Percentiles rank a stretch among this genome's conserved stretches.
These are phyloP conservation scores for Wickerhamomyces sp. DNA, from an alignment of 1,139 yeast genomes.

Conservation along the genomic window DNA sequence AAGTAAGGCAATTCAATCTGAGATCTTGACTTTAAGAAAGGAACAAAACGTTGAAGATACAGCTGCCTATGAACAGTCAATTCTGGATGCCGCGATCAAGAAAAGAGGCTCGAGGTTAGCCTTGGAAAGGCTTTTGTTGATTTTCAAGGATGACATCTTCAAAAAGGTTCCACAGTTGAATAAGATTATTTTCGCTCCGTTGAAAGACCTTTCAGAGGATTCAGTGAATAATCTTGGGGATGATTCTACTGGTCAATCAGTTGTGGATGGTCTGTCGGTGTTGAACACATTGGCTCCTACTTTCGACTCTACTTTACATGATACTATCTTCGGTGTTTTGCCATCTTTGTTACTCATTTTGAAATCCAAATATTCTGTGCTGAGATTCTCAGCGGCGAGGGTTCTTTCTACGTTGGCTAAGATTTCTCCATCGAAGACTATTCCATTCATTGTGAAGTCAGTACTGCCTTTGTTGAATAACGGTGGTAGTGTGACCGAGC, in stretches of 20 bases:
- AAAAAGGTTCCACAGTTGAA: conserved; percentile 62
- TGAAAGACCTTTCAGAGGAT: conserved; percentile 32
- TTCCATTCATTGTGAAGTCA: conserved; percentile 73
- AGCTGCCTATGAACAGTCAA: conserved; percentile 60
- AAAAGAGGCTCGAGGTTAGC: conserved; percentile 80
- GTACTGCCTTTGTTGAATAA: conserved; percentile 78
- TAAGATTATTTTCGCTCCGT: conserved; percentile 63
- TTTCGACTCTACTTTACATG: conserved; percentile 45
- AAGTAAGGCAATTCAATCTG: conserved; percentile 50
- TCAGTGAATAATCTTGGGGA: conserved; percentile 32
- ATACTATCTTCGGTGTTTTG: conserved; percentile 41
- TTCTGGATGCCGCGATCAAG: conserved; percentile 71
- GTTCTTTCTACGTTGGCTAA: conserved; percentile 80
- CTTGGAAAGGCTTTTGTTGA: conserved; percentile 47
- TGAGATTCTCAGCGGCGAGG: conserved; percentile 87
- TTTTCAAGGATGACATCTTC: conserved; percentile 54
- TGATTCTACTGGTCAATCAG: conserved; percentile 61
- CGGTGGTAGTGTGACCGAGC: conserved; percentile 66
- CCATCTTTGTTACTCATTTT: conserved; percentile 58
- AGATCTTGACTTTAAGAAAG: conserved; percentile 69
- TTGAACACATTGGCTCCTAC: conserved; percentile 69
- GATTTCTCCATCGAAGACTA: conserved; percentile 67
- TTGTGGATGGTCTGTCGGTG: conserved; percentile 84
- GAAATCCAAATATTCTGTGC: conserved; percentile 66
- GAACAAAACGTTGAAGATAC: conserved; percentile 72